phyloP scores from a whole-genome alignment of 2,329 filamentous ascomycete species.

The Cadophora malorum region DNA sequence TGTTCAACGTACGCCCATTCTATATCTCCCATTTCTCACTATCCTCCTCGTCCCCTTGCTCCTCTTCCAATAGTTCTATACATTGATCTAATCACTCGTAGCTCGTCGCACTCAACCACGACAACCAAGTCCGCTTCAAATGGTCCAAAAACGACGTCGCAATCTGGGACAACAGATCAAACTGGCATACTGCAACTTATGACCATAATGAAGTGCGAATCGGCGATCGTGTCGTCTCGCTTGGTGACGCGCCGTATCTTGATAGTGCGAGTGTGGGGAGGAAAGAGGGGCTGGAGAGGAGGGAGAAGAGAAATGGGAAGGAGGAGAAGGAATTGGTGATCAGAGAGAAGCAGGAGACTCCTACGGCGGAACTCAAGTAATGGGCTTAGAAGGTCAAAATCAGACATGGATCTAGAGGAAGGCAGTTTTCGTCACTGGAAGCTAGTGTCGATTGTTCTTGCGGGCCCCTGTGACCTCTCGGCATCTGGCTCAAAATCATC shows the following conservation, averaged over 20 bases:
- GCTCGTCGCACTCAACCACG: slow-evolving; percentile 56
- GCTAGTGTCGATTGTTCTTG: too few species aligned
- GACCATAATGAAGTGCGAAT: slow-evolving; percentile 60
- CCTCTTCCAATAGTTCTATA: slow-evolving; percentile 42
- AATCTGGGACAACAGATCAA: slow-evolving; percentile 70
- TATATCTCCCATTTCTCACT: too few species aligned
- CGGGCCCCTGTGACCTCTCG: too few species aligned
- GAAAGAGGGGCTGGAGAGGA: slow-evolving; percentile 63
- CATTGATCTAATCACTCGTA: not conserved
- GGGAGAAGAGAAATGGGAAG: not conserved
- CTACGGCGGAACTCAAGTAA: not conserved
- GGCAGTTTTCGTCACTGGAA: too few species aligned
- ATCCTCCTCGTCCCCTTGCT: slow-evolving; percentile 46
- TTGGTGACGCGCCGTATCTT: slow-evolving; percentile 65
- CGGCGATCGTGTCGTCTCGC: slow-evolving; percentile 54
- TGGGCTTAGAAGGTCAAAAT: too few species aligned
- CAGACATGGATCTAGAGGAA: too few species aligned
- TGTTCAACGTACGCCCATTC: slow-evolving; percentile 44
- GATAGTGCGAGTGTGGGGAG: slow-evolving; percentile 57
- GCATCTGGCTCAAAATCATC: too few species aligned
- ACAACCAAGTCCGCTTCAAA: slow-evolving; percentile 61
- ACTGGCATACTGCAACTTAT: slow-evolving; percentile 61
- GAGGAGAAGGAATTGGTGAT: not conserved
- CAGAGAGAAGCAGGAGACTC: not conserved
- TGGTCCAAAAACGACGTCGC: slow-evolving; percentile 55